Evolutionary conservation across 768 basidiomycete genomes (phyloP).

Genomic region (Cystofilobasidium macerans): DNA sequence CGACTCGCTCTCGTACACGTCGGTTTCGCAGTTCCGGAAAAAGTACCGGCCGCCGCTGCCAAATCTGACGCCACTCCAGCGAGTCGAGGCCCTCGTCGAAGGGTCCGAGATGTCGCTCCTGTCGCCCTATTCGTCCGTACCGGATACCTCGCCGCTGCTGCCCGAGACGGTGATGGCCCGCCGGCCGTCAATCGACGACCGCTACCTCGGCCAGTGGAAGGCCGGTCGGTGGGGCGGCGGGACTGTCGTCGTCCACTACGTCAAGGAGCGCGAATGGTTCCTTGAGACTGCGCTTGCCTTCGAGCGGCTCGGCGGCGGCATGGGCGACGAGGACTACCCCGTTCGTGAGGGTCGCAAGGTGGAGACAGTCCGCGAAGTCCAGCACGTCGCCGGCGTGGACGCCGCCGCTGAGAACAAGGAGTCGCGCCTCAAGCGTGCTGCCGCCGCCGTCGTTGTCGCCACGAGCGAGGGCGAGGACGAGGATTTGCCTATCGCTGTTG

Average conservation of each 20-base stretch:
- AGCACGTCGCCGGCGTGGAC: background rate
- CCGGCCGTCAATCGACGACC: slow-evolving; percentile 18
- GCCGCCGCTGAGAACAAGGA: background rate
- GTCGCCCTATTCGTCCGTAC: slow-evolving; percentile 26
- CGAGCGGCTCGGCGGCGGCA: background rate
- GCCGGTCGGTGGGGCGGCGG: slow-evolving; percentile 41
- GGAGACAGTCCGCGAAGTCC: background rate
- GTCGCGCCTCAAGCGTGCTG: background rate
- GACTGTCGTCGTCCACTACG: slow-evolving; percentile 89
- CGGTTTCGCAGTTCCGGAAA: slow-evolving; percentile 71
- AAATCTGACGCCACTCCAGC: slow-evolving; percentile 55
- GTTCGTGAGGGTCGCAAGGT: background rate
- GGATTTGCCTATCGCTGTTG: background rate
- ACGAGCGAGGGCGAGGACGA: background rate
- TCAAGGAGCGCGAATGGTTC: slow-evolving; percentile 97
- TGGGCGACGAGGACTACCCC: background rate
- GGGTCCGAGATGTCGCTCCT: slow-evolving; percentile 65
- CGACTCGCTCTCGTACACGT: slow-evolving; percentile 54
- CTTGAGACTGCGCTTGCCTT: slow-evolving; percentile 82
- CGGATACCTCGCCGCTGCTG: slow-evolving; percentile 2
- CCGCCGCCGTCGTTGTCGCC: background rate
- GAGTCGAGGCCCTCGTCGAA: slow-evolving; percentile 85
- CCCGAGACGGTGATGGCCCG: slow-evolving; percentile 23
- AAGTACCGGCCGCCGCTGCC: slow-evolving; percentile 60
- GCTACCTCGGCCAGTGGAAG: slow-evolving; percentile 20